Evolutionary conservation across 805 yeast species (phyloP).

Genomic region (Spathaspora hagerdaliae): DNA sequence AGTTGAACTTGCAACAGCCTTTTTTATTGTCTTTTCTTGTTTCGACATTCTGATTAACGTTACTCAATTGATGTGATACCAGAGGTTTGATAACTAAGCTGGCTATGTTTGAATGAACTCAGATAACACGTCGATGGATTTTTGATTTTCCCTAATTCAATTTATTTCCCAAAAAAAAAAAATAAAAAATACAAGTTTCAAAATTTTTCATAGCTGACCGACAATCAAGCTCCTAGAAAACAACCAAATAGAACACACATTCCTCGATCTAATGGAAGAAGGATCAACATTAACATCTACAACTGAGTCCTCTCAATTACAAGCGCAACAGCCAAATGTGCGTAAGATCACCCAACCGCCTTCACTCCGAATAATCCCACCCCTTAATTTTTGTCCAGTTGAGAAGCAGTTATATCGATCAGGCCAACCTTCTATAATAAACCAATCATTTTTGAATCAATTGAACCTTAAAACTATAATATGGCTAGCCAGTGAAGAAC

Average conservation of each 20-base stretch:
- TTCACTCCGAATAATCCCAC: constrained; percentile 74
- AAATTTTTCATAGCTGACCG: not conserved
- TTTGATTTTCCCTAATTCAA: too few relatives aligned
- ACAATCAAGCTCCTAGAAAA: not conserved
- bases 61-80: too few relatives aligned
- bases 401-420: constrained; percentile 82
- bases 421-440: constrained; percentile 94
- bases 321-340: not conserved
- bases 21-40: constrained; percentile 28
- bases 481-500: constrained; percentile 96
- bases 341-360: constrained; percentile 47
- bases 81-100: too few relatives aligned
- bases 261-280: not conserved
- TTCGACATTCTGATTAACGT: constrained; percentile 26
- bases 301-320: not conserved
- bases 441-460: constrained; percentile 78
- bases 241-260: not conserved
- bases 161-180: too few relatives aligned
- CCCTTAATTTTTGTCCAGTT: constrained; percentile 92
- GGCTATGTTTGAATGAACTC: too few relatives aligned
- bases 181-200: too few relatives aligned
- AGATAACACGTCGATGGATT: not conserved
- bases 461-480: constrained; percentile 74
- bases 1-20: constrained; percentile 7
- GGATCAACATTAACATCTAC: not conserved